Evolutionary conservation across 305 asterid genomes (phyloP), one percentile per base, ranked within the genome.

Genomic region (Fraxinus dipetala): DNA sequence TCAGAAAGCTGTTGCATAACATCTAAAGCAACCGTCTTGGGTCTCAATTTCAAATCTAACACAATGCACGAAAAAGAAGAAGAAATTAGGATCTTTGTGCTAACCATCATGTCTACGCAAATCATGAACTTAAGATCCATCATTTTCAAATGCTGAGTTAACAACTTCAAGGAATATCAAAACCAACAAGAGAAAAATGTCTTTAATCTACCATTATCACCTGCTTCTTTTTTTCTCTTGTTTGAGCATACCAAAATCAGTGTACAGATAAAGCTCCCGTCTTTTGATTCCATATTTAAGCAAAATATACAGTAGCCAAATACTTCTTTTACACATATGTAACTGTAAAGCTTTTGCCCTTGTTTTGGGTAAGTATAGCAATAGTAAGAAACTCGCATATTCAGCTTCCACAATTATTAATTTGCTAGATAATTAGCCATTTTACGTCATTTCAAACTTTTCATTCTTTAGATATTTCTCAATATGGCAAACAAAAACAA

Each of bases 1-100:
- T 92, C 91, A 89, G 85, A 61, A 86, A 86, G 81, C 87, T 90
- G 85, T 81, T 90, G 94, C 96, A 96, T 94, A 96, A 86, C 98
- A 96, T 93, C 94, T 92, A 93, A 90, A 87, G 83, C 81, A 83
- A 56, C 79, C 51, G 82, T 77, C 81, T 87, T 82, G 86, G 86
- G 80, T 86, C 83, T 85, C 83, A 65, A 78, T 54, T 77, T 83
- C 84, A 80, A 76, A 85, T 86, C 38, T 54, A 56, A 40, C 74
- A 80, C 85, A 84, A 76, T 18, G 43, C 67, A 30, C 56, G 14
- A 84, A 75, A 80, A 75, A 51, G 38, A 72, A 2, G 38, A 22
- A 1, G 34, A 32, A 61, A 40, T 72, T 54, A 77, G 24, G 36
- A 75, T 76, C n/a, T 24, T 67, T 20, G 6, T 36, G 83, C 4